Base-by-base conservation (phyloP, 2,329 filamentous ascomycete genomes). In the Botryotinia calthae region DNA sequence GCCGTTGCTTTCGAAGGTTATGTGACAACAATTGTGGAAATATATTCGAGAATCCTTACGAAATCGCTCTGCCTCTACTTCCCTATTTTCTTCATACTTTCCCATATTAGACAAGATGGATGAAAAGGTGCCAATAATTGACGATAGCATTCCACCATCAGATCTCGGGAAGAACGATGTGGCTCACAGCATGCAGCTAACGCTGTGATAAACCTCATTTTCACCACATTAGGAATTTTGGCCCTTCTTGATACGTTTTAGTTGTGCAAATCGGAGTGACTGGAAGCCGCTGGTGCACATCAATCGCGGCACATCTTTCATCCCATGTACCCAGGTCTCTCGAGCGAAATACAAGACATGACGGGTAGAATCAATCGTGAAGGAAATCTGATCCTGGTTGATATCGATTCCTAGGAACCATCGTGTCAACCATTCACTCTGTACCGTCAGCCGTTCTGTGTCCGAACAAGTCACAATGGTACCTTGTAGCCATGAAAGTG, bases 101-200 rank as follows among this genome's bases (percentile, higher is more conserved):
- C 18, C 46, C 46, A 68, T 56, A 25, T 16, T 10, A 56, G 48
- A 56, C 4, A 31, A 20, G 25, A 68, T 44, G 18, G 37, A 31
- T 44, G 5, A 58, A 56, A 44, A 28, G 18, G 25, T 28, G 4
- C 65, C 65, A 31, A 37, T 56, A 20, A 56, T 67, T 48, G 51
- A 20, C 25, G 34, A 54, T 54, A 6, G 48, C 31, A 40, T 20
- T 18, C 10, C 65, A 31, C 48, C 34, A 42, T 58, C 65, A 56
- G 14, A 67, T 56, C 34, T 31, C 65, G 48, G 65, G n/a, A 68
- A 56, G 34, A 67, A 20, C n/a, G 37, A 31, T 40, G 48, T 56
- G 48, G 48, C 65, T 44, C 56, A 37, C 48, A 58, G 54, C 18
- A 40, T 68, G 65, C 48, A 68, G 65, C 46, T 68, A 68, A 68